Conservation (phyloP, 1,139 yeast genomes). For the Debaryomycetaceae sp. region DNA sequence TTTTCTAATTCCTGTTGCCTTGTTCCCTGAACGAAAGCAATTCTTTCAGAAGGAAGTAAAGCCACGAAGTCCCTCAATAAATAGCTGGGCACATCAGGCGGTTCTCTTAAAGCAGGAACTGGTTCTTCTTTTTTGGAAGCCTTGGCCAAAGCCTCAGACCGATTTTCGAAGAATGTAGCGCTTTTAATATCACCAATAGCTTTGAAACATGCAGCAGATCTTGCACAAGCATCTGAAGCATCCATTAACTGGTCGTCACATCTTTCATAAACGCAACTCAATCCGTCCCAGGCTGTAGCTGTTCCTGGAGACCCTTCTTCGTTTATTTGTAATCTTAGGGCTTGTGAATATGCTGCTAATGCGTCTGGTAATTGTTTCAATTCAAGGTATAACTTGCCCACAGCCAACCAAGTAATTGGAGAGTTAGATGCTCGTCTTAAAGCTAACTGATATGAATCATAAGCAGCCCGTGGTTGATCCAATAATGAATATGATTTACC, state of each 20-base stretch:
- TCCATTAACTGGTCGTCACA: slow-evolving; percentile 59
- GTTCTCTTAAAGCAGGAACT: slow-evolving; percentile 42
- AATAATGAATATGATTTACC: slow-evolving; percentile 51
- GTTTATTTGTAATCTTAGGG: slow-evolving; percentile 45
- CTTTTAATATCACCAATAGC: slow-evolving; percentile 45
- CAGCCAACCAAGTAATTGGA: slow-evolving; percentile 64
- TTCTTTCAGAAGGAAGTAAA: slow-evolving; percentile 39
- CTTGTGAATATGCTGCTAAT: slow-evolving; percentile 65
- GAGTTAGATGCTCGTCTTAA: slow-evolving; percentile 51
- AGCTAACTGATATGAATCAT: slow-evolving; percentile 57
- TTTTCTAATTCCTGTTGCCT: neutral
- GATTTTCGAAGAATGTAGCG: slow-evolving; percentile 39
- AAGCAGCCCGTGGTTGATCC: slow-evolving; percentile 50
- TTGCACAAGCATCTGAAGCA: slow-evolving; percentile 56
- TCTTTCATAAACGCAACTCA: slow-evolving; percentile 60
- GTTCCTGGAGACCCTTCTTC: slow-evolving; percentile 50
- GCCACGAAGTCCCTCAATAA: slow-evolving; percentile 49
- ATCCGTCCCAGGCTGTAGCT: slow-evolving; percentile 65
- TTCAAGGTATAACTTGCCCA: slow-evolving; percentile 57
- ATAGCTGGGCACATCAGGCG: slow-evolving; percentile 48
- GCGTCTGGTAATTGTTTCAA: slow-evolving; percentile 64
- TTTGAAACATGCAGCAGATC: slow-evolving; percentile 51
- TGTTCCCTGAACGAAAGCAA: slow-evolving; percentile 31
- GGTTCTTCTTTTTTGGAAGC: slow-evolving; percentile 45
- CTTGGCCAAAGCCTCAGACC: slow-evolving; percentile 38